Evolutionary conservation across 805 yeast genomes (phyloP).

Genomic region (Candida broadrunensis): DNA sequence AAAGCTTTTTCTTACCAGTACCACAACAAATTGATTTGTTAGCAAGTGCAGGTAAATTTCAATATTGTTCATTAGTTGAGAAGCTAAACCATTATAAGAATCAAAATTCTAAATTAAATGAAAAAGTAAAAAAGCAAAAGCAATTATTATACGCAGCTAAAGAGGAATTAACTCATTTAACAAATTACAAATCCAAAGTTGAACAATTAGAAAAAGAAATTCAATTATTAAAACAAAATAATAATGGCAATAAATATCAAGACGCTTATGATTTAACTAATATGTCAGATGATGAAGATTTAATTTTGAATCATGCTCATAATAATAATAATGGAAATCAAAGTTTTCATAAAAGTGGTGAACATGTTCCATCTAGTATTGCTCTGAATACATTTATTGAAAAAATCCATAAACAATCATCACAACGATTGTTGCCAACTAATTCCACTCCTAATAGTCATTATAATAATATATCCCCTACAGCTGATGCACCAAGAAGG

Average conservation of each 20-base stretch:
- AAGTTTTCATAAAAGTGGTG: not conserved
- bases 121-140: slow-evolving; percentile 6
- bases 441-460: not conserved
- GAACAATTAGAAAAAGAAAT: not conserved
- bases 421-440: not conserved
- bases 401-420: slow-evolving; percentile 5
- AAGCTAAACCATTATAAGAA: slow-evolving; percentile 1
- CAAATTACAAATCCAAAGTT: slow-evolving; percentile 1
- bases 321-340: not conserved
- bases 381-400: slow-evolving; percentile 3
- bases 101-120: slow-evolving; percentile 1
- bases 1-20: slow-evolving; percentile 4
- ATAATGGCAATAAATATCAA: not conserved
- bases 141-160: slow-evolving; percentile 6
- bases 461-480: not conserved
- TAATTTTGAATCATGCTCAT: not conserved
- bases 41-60: slow-evolving; percentile 4
- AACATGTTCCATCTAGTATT: not conserved
- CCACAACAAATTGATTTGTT: slow-evolving; percentile 4
- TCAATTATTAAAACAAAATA: not conserved
- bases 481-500: not conserved
- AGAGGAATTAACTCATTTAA: slow-evolving; percentile 7
- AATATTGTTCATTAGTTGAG: slow-evolving; percentile 5
- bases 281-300: not conserved
- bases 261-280: not conserved